Evolutionary conservation across 106 monocot genomes (phyloP), one percentile per base, ranked within the genome.

Genomic region (Apostasia shenzhenica): DNA sequence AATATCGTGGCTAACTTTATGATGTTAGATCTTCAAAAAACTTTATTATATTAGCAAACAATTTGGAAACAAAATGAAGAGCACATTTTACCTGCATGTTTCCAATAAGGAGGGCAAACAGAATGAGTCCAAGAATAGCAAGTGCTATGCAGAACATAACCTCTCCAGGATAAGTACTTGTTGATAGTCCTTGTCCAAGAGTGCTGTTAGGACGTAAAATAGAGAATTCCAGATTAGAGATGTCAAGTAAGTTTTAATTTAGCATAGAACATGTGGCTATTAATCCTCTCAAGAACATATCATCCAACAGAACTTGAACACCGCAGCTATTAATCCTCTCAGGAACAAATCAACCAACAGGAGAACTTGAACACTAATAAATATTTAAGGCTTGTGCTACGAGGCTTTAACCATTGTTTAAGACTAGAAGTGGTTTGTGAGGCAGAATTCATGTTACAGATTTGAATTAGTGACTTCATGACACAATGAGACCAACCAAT

Each of bases 71-170:
- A 68, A 41, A 48, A 65, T 39, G n/a, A 56, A 38, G 8, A 11
- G 63, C 41, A 2, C 63, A 49, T 65, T 1, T 69, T 79, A 83
- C 91, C 88, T 88, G 99, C 89, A 99, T 92, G 79, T 99, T 99
- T 7, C 99, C 93, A 60, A 99, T 99, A 56, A 93, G 92, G 57
- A 99, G 86, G 37, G 99, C 86, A 74, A 90, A 87, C 26, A 99
- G 85, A 76, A 99, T 85, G 50, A 99, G 85, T 14, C 99, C 99
- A 48, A 83, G 63, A 57, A 89, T 89, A 59, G 92, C 88, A 61
- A 97, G 80, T 44, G 79, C 41, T 63, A 97, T 92, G 14, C 92
- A 92, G 64, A 92, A 97, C 26, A 97, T 72, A 46, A 86, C 88
- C 70, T 97, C 95, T 58, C 82, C 86, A 67, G 77, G 71, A 76